These are phyloP conservation scores for Metarhizium rileyi DNA, from an alignment of 2,329 filamentous ascomycete species.

Conservation along the genomic window DNA sequence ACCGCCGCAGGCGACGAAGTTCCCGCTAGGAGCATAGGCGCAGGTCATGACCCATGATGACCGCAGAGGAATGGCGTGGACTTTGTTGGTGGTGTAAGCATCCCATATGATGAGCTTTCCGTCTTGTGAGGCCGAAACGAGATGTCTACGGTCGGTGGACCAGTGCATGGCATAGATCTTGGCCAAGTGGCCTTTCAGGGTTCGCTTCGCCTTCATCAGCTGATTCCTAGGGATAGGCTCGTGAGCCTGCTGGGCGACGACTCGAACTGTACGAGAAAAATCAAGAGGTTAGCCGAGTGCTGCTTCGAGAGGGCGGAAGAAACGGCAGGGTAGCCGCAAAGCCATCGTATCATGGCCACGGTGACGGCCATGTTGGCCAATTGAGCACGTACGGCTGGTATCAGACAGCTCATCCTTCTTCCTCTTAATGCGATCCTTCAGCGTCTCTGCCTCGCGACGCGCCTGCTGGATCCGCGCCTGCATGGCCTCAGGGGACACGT, in stretches of 20 bases:
- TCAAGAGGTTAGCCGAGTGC: slow-evolving; percentile 14
- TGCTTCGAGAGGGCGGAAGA: background rate
- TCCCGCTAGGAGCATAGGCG: slow-evolving; percentile 95
- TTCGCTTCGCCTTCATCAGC: slow-evolving; percentile 95
- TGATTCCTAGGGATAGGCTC: slow-evolving; percentile 83
- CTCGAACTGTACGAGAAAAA: slow-evolving; percentile 55
- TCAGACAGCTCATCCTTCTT: slow-evolving; percentile 99
- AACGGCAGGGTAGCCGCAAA: background rate
- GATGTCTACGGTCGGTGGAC: slow-evolving; percentile 94
- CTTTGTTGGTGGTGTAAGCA: slow-evolving; percentile 98
- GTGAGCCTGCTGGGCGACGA: slow-evolving; percentile 85
- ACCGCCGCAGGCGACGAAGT: slow-evolving; percentile 97
- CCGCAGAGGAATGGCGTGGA: slow-evolving; percentile 92
- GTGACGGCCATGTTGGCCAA: slow-evolving; percentile 3
- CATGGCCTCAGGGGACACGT: slow-evolving; percentile 67
- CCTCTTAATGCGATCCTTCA: slow-evolving; percentile 98
- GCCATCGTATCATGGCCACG: background rate
- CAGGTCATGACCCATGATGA: slow-evolving; percentile 99
- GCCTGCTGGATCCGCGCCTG: slow-evolving; percentile 89
- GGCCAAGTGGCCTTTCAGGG: slow-evolving; percentile 92
- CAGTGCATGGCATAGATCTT: slow-evolving; percentile 99
- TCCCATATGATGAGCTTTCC: slow-evolving; percentile 99
- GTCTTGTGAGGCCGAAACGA: slow-evolving; percentile 96
- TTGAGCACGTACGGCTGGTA: slow-evolving; percentile 71
- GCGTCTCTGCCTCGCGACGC: slow-evolving; percentile 90